phyloP scores from a whole-genome alignment of 331 rosid genomes.

The Ulmus americana region DNA sequence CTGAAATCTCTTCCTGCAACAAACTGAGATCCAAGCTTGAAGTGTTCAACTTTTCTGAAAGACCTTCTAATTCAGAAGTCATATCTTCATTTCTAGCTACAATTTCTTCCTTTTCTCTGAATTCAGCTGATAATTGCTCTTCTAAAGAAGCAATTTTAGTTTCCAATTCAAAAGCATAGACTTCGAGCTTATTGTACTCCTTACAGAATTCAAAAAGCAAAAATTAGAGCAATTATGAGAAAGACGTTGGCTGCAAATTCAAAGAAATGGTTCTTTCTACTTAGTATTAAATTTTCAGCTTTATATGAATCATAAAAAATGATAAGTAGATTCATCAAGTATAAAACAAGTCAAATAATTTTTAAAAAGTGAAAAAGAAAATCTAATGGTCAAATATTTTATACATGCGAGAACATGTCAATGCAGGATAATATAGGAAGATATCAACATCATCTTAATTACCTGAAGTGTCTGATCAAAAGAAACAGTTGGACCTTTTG shows the following conservation, averaged over 20 bases:
- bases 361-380: no score
- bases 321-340: not conserved
- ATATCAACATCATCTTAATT: slow-evolving; percentile 16
- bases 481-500: slow-evolving; percentile 41
- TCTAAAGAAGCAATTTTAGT: slow-evolving; percentile 54
- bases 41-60: slow-evolving; percentile 44
- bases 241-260: not conserved
- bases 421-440: not conserved
- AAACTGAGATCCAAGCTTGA: slow-evolving; percentile 45
- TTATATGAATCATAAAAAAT: not conserved
- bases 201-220: slow-evolving; percentile 16
- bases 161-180: slow-evolving; percentile 61
- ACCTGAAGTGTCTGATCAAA: slow-evolving; percentile 64
- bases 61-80: slow-evolving; percentile 49
- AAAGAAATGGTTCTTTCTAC: not conserved
- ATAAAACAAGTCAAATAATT: no score
- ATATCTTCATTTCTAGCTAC: slow-evolving; percentile 47
- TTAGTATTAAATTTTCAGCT: not conserved
- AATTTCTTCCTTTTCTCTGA: slow-evolving; percentile 53
- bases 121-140: slow-evolving; percentile 42
- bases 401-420: not conserved
- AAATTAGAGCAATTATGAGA: not conserved
- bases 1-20: slow-evolving; percentile 54
- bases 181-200: slow-evolving; percentile 71
- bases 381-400: not conserved